Conservation (phyloP, 2,329 filamentous ascomycete species). For the Fusarium sp. region DNA sequence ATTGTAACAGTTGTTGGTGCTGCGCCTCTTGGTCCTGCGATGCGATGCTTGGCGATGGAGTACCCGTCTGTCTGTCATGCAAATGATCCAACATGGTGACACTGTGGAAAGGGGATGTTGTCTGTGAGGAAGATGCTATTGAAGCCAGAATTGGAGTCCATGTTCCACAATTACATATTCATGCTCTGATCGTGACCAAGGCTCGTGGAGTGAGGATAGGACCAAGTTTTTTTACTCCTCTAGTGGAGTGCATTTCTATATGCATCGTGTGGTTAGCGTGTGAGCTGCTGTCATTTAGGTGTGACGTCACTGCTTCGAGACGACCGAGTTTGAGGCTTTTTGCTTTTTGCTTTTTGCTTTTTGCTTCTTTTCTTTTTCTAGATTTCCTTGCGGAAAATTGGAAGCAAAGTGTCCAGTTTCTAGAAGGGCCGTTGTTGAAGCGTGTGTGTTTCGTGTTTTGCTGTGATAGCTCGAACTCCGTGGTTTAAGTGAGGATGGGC, state of each 20-base stretch:
- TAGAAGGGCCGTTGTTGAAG: neutral
- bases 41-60: neutral
- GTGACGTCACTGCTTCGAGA: neutral
- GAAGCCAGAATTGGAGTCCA: neutral
- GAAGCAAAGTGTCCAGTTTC: neutral
- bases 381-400: neutral
- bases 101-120: neutral
- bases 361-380: neutral
- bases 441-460: neutral
- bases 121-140: neutral
- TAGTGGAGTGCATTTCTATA: neutral
- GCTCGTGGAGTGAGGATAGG: neutral
- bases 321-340: neutral
- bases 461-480: too few relatives aligned
- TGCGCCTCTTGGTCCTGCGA: neutral
- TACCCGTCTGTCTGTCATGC: neutral
- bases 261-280: neutral
- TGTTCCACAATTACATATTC: neutral
- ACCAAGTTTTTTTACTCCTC: neutral
- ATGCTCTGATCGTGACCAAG: neutral
- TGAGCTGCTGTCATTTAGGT: neutral
- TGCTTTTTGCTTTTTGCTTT: neutral
- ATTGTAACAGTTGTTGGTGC: neutral
- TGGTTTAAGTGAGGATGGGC: too few relatives aligned
- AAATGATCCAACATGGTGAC: neutral